Conservation (phyloP, 2,329 filamentous ascomycete genomes). For the Beauveria medogensis region DNA sequence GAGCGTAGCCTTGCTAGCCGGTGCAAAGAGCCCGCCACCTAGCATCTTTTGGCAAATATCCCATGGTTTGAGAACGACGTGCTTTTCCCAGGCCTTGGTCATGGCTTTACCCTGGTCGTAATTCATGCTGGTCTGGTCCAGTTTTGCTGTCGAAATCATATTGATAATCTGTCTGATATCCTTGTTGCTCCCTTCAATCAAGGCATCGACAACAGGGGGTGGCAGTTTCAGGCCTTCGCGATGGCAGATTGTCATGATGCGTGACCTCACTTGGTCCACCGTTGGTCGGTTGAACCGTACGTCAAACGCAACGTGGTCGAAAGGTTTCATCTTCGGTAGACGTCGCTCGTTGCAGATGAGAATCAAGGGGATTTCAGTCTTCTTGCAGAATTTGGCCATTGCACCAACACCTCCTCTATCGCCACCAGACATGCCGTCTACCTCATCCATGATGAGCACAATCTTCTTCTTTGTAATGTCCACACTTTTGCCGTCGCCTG, state of each 20-base stretch:
- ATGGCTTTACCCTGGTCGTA: conserved; percentile 85
- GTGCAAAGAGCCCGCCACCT: conserved; percentile 75
- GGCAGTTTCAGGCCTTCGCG: conserved; percentile 85
- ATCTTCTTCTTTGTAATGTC: conserved; percentile 83
- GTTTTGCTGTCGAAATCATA: conserved; percentile 90
- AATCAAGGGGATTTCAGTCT: conserved; percentile 89
- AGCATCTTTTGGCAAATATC: conserved; percentile 94
- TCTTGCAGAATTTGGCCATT: conserved; percentile 88
- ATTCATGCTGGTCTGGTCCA: conserved; percentile 72
- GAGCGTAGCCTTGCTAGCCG: conserved; percentile 73
- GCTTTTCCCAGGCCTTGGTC: conserved; percentile 98
- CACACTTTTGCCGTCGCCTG: conserved; percentile 71
- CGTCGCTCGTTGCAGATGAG: conserved; percentile 95
- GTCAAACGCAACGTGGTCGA: conserved; percentile 78
- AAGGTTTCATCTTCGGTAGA: conserved; percentile 96
- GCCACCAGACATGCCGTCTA: conserved; percentile 96
- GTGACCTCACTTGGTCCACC: conserved; percentile 80
- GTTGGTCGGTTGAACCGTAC: conserved; percentile 84
- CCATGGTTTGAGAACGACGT: conserved; percentile 94
- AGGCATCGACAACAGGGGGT: conserved; percentile 73
- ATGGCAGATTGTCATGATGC: conserved; percentile 92
- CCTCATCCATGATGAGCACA: conserved; percentile 96
- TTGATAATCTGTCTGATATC: conserved; percentile 98
- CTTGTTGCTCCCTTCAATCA: conserved; percentile 91
- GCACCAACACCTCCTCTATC: conserved; percentile 94